Evolutionary conservation across 495 filamentous ascomycete species (phyloP), one percentile per base, ranked within the genome.

Genomic region (Tuber calosporum): DNA sequence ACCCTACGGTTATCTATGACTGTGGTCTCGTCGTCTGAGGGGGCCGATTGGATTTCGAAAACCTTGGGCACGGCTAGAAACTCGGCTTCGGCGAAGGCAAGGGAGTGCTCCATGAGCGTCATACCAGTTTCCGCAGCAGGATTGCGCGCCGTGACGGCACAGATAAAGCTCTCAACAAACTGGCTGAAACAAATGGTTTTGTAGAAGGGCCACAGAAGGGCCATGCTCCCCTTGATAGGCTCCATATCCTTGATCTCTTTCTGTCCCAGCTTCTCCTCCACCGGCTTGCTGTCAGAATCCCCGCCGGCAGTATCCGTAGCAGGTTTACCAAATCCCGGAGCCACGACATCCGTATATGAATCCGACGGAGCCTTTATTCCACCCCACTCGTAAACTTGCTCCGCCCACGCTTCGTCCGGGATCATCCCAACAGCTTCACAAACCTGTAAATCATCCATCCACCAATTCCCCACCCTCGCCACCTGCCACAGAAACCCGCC

Each of bases 51-150:
- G 26, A 78, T 70, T 34, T 68, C 68, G 41, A 81, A 81, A 19
- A 58, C 15, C 37, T 78, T 81, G 20, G 69, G 69, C 9, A 69
- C 73, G 1, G 79, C 75, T 62, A 78, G 74, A 11, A 92, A 90
- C 81, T 99, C 96, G 5, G 95, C 93, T 82, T 99, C 96, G 1
- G 95, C 93, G 83, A 98, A 99, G 0, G 95, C 95, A 20, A 99
- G 84, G 0, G 95, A 98, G 80, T 97, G 93, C 77, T 99, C 95
- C 80, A 99, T 95, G 30, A 98, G 87, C 0, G 94, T 97, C 92
- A 98, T 97, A 8, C 94, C 93, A 1, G 93, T 95, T 83, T 98
- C 95, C 0, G 93, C 89, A 73, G 90, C 87, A 8, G 90, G 86
- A 4, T 86, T 85, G 17, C 91, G 87, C n/a, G 94, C 93, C 76